phyloP scores from a whole-genome alignment of 164 flowering plant species.

The Paratinospora sagittata region DNA sequence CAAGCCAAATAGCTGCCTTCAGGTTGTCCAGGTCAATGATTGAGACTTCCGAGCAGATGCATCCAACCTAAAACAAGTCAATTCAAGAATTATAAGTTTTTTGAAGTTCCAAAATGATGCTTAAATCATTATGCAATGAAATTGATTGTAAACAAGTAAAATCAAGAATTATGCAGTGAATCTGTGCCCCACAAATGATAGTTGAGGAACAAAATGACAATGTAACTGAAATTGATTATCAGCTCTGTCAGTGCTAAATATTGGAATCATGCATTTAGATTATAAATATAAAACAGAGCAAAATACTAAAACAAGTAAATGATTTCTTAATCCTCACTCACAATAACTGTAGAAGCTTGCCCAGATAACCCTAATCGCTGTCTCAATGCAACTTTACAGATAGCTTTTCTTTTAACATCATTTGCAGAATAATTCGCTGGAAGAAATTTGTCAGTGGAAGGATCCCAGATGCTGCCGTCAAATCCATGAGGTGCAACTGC shows the following conservation, averaged over 20 bases:
- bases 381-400: constrained; percentile 56
- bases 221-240: not conserved
- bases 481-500: constrained; percentile 54
- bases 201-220: no score
- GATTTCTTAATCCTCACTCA: constrained; percentile 25
- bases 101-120: not conserved
- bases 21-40: constrained; percentile 50
- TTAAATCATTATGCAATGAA: no score
- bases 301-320: not conserved
- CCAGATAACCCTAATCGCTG: constrained; percentile 40
- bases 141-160: no score
- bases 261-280: not conserved
- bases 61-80: constrained; percentile 52
- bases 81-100: constrained; percentile 1
- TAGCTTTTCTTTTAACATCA: constrained; percentile 53
- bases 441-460: constrained; percentile 54
- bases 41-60: constrained; percentile 40
- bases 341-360: constrained; percentile 35
- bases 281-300: not conserved
- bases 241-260: not conserved
- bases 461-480: constrained; percentile 67
- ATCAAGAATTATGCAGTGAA: no score
- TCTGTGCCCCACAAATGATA: no score
- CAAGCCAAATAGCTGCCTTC: constrained; percentile 39
- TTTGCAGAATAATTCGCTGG: constrained; percentile 45